Conservation (phyloP, 2,329 filamentous ascomycete genomes). For the Didymella segeticola region DNA sequence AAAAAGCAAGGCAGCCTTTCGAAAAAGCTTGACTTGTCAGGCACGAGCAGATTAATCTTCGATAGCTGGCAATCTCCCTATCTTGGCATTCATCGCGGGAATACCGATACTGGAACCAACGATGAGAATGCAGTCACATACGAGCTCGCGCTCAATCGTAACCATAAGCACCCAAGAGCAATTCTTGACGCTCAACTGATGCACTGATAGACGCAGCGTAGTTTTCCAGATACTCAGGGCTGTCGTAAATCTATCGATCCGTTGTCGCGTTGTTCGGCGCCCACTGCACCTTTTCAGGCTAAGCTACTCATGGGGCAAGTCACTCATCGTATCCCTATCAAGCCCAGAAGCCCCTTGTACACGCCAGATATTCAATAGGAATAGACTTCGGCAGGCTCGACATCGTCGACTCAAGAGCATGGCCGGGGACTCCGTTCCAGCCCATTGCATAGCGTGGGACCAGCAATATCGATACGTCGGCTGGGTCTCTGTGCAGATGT, state of each 20-base stretch:
- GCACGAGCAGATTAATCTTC: not conserved
- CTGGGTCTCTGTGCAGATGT: not conserved
- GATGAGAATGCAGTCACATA: not conserved
- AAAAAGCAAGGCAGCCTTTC: not conserved
- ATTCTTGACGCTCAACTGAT: too few relatives aligned
- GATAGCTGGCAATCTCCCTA: not conserved
- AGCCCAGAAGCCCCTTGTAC: not conserved
- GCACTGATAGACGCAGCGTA: not conserved
- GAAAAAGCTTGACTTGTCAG: not conserved
- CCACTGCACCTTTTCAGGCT: not conserved
- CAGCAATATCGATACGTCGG: not conserved
- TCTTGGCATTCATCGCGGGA: not conserved
- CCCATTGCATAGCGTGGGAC: not conserved
- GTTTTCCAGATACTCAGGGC: not conserved
- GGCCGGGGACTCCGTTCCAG: slow-evolving; percentile 3
- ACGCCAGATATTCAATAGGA: not conserved
- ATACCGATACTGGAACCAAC: not conserved
- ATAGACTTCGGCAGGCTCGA: not conserved
- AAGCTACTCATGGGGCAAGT: not conserved
- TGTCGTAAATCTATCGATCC: too few relatives aligned
- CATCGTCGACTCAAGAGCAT: not conserved
- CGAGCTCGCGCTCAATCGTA: too few relatives aligned
- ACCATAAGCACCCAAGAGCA: too few relatives aligned
- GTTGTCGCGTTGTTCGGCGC: not conserved
- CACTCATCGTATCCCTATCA: not conserved